Evolutionary conservation across 2,329 filamentous ascomycete species (phyloP), one percentile per base, ranked within the genome.

Genomic region (Sarocladiaceae sp.): DNA sequence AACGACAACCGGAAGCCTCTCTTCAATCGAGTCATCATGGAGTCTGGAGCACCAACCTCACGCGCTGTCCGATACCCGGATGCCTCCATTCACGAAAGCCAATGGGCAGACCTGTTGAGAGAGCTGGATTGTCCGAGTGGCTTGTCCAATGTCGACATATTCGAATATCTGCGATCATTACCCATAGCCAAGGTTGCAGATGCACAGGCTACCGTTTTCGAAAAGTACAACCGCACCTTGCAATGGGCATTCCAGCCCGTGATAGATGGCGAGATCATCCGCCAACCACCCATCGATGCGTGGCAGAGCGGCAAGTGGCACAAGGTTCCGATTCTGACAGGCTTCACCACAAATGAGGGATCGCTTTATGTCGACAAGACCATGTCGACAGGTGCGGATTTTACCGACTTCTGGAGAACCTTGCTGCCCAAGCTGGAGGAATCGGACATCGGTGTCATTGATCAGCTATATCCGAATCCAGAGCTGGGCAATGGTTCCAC

Each of bases 311-410:
- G 57, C 11, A 58, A 57, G 29, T 63, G 61, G 61, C 61, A 62
- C 51, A 62, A 61, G 22, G 54, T 64, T 0, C 62, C 62, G 1
- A 78, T 89, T 36, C 69, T 90, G 54, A 88, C 85, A 0, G 86
- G 86, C 2, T 89, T 83, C 68, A 84, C 83, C 60, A 79, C 80
- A 35, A 84, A 89, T 58, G 86, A 90, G 64, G 86, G 86, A 3
- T 77, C 82, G 0, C 66, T 77, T 28, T 90, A 88, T 59, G 79
- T 88, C 1, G 76, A 83, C 0, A 67, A 72, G 26, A 57, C 62
- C 4, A 71, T 78, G 55, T 69, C 72, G 3, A 70, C 69, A 2
- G 67, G 76, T 1, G 66, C 66, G 0, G 72, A 83, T 2, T 86
- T 88, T 60, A 71, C 71, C 1, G 54, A 65, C 0, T 88, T 89